Evolutionary conservation across 2,329 filamentous ascomycete species (phyloP), one percentile per base, ranked within the genome.

Genomic region (Paecilomyces niveus): DNA sequence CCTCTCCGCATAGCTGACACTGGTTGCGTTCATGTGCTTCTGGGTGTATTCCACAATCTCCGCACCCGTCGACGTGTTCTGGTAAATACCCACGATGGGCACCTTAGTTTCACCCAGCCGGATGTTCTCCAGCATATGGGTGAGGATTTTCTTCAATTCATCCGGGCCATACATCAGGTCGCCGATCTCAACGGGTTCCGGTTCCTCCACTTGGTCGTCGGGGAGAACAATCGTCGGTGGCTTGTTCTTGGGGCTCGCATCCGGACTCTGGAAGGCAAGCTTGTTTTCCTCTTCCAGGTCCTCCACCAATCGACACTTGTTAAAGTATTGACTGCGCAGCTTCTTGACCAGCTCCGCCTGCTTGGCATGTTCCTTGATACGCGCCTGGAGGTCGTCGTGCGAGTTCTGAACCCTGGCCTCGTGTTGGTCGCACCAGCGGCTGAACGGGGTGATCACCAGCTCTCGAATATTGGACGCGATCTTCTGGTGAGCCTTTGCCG

Each of bases 261-360:
- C 80, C 4, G 92, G 91, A 64, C 92, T 91, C 74, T 96, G 92
- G 76, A 99, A 99, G 45, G 92, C 94, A 57, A 99, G 83, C 77
- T 99, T 97, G 74, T 97, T 96, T 80, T 99, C 95, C 76, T 99
- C 94, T 73, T 99, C 94, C 61, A 97, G 79, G 71, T 99, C 94
- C 73, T 99, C 95, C 6, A 97, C 89, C 62, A 97, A 80, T 54
- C 95, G 88, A 73, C 94, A 99, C 78, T 97, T 99, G 81, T 97
- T 99, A 83, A 97, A 97, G 77, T 99, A 99, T 67, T 90, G 89
- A 74, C 90, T 96, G 63, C 94, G 87, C 67, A 97, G 84, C 78
- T 97, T 97, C 81, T 92, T 91, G 61, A 96, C 91, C 21, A 84
- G 75, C 62, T 99, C 94, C 59, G 89, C 88, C 75, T 99, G 95